Conservation (phyloP, 148 eudicot genomes). For the Chenopodium berlandieri region DNA sequence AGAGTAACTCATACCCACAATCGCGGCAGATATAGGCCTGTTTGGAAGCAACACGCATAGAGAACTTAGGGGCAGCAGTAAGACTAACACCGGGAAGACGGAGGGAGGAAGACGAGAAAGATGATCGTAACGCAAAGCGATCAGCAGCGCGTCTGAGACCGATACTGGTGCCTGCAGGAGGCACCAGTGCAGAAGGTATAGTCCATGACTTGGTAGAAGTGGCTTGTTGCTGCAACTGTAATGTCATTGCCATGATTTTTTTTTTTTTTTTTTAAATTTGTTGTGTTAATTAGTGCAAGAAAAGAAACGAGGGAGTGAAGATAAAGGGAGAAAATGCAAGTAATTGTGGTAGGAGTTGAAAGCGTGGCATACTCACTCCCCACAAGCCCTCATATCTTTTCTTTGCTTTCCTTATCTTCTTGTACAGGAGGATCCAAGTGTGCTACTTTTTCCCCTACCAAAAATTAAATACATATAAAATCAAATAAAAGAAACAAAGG, state of each 20-base stretch:
- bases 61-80: conserved; percentile 42
- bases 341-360: conserved; percentile 14
- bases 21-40: conserved; percentile 91
- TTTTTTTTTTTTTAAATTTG: neutral
- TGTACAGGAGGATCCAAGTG: neutral
- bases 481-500: too few relatives aligned
- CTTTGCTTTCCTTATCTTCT: conserved; percentile 21
- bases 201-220: conserved; percentile 27
- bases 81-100: conserved; percentile 34
- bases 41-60: conserved; percentile 86
- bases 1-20: conserved; percentile 60
- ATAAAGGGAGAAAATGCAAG: conserved; percentile 1
- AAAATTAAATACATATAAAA: too few relatives aligned
- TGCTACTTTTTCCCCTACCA: neutral
- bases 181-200: conserved; percentile 30
- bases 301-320: neutral
- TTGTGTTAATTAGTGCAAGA: neutral
- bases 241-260: conserved; percentile 27
- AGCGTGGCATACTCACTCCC: conserved; percentile 38
- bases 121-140: conserved; percentile 47
- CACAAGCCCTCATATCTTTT: conserved; percentile 12
- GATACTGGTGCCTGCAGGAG: conserved; percentile 33
- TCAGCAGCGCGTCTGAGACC: conserved; percentile 43
- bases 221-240: conserved; percentile 27
- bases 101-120: conserved; percentile 53